Percentiles rank a stretch among this genome's conserved stretches.
Evolutionary conservation across 1,139 yeast genomes (phyloP).

Genomic region (Pneumocystis jirovecii): DNA sequence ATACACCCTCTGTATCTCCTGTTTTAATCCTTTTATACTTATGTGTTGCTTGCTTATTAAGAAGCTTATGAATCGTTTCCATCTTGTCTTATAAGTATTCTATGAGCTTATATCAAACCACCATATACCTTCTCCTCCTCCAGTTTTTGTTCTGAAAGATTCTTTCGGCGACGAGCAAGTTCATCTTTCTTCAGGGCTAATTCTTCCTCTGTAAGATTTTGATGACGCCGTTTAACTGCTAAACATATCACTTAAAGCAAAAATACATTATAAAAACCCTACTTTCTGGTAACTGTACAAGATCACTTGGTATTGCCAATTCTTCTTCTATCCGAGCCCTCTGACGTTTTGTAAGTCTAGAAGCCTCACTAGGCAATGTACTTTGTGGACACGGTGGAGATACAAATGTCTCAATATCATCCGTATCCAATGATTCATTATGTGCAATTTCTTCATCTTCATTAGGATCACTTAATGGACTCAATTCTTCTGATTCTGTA

Average conservation of each 20-base stretch:
- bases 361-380: conserved; percentile 22
- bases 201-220: conserved; percentile 65
- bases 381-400: no score
- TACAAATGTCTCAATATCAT: neutral
- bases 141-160: conserved; percentile 62
- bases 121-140: conserved; percentile 60
- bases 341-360: conserved; percentile 29
- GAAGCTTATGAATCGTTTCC: neutral
- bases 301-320: conserved; percentile 13
- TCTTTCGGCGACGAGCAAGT: conserved; percentile 74
- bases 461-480: neutral
- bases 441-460: neutral
- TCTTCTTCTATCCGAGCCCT: conserved; percentile 23
- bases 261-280: conserved; percentile 12
- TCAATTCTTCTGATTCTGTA: neutral
- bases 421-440: neutral
- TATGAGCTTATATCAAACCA: neutral
- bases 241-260: neutral
- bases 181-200: conserved; percentile 70
- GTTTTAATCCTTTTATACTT: neutral
- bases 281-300: conserved; percentile 17
- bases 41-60: neutral
- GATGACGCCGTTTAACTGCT: conserved; percentile 23
- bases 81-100: neutral
- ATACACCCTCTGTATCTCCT: neutral